Evolutionary conservation across 106 monocot species (phyloP), one percentile per base, ranked within the genome.

Genomic region (Narthecium ossifragum): DNA sequence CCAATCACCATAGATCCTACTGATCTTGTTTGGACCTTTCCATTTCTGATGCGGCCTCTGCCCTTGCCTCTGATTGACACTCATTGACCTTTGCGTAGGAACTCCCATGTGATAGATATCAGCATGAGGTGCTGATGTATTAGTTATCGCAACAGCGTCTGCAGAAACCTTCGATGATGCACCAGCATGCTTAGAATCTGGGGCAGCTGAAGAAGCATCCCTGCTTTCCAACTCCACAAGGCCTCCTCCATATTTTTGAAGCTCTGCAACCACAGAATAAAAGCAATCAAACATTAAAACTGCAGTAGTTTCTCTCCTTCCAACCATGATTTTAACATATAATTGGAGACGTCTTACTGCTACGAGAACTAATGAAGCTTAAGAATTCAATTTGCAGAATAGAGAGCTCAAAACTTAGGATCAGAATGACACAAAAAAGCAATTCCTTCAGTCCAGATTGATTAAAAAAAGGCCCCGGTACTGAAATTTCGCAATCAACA

Each of bases 1-100:
- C 98, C 98, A 98, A 36, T 98, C 98, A 36, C 91, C 98, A 54
- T 98, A 98, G 34, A 98, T 91, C 34, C 73, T 70, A 61, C 84
- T 98, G 56, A 98, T 98, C 72, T 85, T 88, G 48, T 82, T 79
- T 6, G 96, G 96, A 1, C 96, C 96, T 64, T 84, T 86, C 90
- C 90, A 98, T 51, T 82, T 85, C 69, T 84, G 81, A 45, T 74
- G 48, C 11, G 81, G 59, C 48, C 91, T 81, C 47, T 81, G 90
- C 1, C 66, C 71, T 23, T 82, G 80, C 66, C 84, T 86, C 52
- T 70, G 86, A 32, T 47, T 67, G 10, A 66, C 64, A 30, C 62
- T 39, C 2, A 71, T 14, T 37, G 84, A 64, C 56, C 90, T 83
- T 61, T 89, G 93, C 6, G 76, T 33, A 64, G 85, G 68, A 61